Evolutionary conservation across 2,329 filamentous ascomycete genomes (phyloP).

Genomic region (Cladophialophora carrionii): DNA sequence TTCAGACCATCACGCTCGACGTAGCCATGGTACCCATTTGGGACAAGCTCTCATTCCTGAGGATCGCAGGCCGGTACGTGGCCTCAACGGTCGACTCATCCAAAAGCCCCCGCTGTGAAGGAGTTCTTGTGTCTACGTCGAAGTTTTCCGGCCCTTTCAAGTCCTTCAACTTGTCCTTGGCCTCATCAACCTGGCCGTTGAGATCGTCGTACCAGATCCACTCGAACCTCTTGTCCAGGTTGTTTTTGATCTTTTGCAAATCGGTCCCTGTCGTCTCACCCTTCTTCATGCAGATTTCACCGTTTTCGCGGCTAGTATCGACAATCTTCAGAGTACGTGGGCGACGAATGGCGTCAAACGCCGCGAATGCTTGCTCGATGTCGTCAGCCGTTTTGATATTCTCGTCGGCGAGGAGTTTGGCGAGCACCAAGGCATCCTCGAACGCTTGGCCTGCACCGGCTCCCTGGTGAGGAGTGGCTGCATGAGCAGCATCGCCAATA

Average conservation of each 20-base stretch:
- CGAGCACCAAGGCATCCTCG: constrained; percentile 46
- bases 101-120: no score
- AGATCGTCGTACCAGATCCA: constrained; percentile 17
- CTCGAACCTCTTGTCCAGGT: constrained; percentile 8
- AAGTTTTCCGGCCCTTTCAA: no score
- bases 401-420: constrained; percentile 39
- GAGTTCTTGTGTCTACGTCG: no score
- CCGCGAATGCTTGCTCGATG: constrained; percentile 53
- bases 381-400: constrained; percentile 43
- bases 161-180: no score
- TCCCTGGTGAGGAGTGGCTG: constrained; percentile 45
- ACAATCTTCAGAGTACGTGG: constrained; percentile 49
- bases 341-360: constrained; percentile 56
- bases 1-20: no score
- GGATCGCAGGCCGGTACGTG: no score
- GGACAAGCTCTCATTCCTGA: no score
- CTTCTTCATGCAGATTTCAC: constrained; percentile 9
- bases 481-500: constrained; percentile 49
- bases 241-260: constrained; percentile 9
- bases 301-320: constrained; percentile 41
- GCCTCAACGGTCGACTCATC: no score
- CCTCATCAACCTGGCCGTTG: no score
- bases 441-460: constrained; percentile 47
- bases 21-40: no score
- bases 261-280: constrained; percentile 3